Evolutionary conservation across 2,329 filamentous ascomycete genomes (phyloP), one percentile per base, ranked within the genome.

Genomic region (Aureobasidium subglaciale): DNA sequence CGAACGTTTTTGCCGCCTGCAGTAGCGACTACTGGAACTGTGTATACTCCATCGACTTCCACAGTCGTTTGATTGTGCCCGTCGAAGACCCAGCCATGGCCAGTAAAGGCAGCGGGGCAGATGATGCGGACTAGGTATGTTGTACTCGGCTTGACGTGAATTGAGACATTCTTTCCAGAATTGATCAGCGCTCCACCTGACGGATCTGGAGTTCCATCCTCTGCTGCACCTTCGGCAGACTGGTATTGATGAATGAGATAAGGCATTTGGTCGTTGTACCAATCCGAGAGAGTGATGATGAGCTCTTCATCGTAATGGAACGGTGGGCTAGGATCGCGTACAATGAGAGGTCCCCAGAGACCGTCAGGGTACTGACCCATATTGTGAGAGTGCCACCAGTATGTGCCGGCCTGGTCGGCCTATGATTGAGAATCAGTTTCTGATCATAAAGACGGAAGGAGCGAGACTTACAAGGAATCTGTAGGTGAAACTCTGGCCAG

Each of bases 21-120:
- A 1, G 85, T 84, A 6, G 83, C 78, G 1, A 79, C 72, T 3
- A 73, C 71, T 0, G 85, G 83, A 56, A 82, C 75, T 1, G 87
- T 80, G 35, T 82, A 79, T 1, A 84, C 81, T n/a, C 86, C 86
- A 63, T 90, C 86, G 0, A 87, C 82, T 65, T 89, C 86, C 5
- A 86, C 82, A 46, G 90, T 72, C 30, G 72, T 73, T 66, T 86
- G 82, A 8, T 71, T 72, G 61, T 89, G 86, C 45, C 81, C 79
- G 60, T 90, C 86, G 43, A 89, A 75, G 64, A 82, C 82, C 25
- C 90, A 77, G 63, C 88, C 85, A 59, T 89, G 86, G 83, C 83
- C 58, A 10, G 53, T 42, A 64, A 87, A 87, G 0, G 83, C 84
- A 10, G 83, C 86, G 10, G 85, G 79, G 59, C 90, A 88, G 59